These are phyloP conservation scores for Agrocybe pediades DNA, from an alignment of 768 basidiomycete genomes.

Conservation along the genomic window DNA sequence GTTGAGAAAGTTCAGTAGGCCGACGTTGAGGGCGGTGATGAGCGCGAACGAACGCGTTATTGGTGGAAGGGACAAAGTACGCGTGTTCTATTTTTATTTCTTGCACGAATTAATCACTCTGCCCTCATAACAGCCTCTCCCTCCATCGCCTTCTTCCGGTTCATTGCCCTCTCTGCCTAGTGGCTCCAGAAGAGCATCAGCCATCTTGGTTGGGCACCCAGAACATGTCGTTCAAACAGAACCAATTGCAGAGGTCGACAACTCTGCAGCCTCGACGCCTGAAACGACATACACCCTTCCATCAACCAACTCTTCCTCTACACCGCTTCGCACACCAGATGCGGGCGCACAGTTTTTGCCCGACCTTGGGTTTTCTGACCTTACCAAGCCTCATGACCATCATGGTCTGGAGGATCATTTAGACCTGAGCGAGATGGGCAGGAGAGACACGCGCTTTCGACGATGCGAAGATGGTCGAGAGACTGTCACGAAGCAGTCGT, in stretches of 20 bases:
- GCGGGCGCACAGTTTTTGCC: background rate
- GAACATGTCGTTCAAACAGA: background rate
- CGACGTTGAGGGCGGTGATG: background rate
- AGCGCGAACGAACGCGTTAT: background rate
- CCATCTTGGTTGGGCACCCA: background rate
- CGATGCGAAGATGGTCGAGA: too few relatives aligned
- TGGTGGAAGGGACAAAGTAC: background rate
- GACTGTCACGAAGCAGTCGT: background rate
- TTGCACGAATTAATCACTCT: background rate
- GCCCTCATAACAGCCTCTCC: background rate
- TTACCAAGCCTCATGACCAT: background rate
- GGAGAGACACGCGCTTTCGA: background rate
- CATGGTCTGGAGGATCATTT: background rate
- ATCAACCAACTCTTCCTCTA: background rate
- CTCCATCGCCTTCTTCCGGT: too few relatives aligned
- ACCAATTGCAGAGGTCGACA: background rate
- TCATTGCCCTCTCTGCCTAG: background rate
- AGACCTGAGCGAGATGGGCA: background rate
- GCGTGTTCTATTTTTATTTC: background rate
- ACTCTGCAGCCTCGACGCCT: background rate
- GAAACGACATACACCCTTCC: background rate
- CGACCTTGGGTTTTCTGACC: background rate
- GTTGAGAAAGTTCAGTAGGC: background rate
- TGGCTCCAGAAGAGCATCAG: background rate
- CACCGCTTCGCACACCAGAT: background rate